These are phyloP conservation scores for Phytophthora sansomeana DNA, from an alignment of 352 stramenopile species.

Conservation along the genomic window DNA sequence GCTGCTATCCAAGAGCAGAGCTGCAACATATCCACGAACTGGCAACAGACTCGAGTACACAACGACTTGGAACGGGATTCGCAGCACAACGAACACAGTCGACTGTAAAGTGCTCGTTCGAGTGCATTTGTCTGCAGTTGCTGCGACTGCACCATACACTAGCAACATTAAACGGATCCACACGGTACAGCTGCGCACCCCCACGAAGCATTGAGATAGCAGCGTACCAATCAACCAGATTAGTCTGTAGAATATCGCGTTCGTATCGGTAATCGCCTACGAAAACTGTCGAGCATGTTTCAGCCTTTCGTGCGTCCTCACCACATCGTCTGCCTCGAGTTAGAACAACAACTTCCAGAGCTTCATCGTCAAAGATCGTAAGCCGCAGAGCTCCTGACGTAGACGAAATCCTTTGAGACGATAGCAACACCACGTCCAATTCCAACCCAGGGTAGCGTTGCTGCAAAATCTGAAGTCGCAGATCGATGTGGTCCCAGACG, in stretches of 20 bases:
- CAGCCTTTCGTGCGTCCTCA: not conserved
- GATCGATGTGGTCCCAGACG: constrained; percentile 39
- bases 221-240: constrained; percentile 45
- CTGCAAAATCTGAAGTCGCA: constrained; percentile 32
- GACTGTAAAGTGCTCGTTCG: too few relatives aligned
- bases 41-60: constrained; percentile 59
- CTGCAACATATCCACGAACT: constrained; percentile 41
- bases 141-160: not conserved
- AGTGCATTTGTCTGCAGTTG: too few relatives aligned
- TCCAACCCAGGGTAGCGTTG: constrained; percentile 32
- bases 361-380: constrained; percentile 21
- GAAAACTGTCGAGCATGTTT: constrained; percentile 41
- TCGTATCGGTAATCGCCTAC: constrained; percentile 69
- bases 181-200: constrained; percentile 51
- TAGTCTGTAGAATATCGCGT: constrained; percentile 41
- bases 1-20: constrained; percentile 49
- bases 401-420: constrained; percentile 15
- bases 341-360: constrained; percentile 42
- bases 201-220: constrained; percentile 41
- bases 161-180: constrained; percentile 40
- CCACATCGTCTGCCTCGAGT: constrained; percentile 35
- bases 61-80: constrained; percentile 60
- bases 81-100: constrained; percentile 21
- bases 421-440: constrained; percentile 34
- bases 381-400: constrained; percentile 9